Percentiles rank a stretch among this genome's conserved stretches.
These are phyloP conservation scores for Colletotrichum melonis DNA, from an alignment of 2,329 filamentous ascomycete genomes.

Conservation along the genomic window DNA sequence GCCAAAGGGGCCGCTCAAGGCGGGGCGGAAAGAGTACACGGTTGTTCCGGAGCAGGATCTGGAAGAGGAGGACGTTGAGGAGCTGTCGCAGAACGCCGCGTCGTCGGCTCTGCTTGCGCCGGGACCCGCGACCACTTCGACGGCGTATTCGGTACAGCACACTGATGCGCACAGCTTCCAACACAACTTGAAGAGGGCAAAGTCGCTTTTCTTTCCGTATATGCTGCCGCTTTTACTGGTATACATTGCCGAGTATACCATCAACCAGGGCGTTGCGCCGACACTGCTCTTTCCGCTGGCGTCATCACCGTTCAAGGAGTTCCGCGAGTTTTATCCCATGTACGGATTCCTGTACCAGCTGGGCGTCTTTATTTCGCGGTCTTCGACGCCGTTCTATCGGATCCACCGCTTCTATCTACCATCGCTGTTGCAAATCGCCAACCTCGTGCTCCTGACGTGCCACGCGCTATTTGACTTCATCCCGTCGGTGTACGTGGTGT, in stretches of 20 bases:
- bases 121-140: constrained; percentile 51
- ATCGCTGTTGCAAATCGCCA: constrained; percentile 83
- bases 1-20: constrained; percentile 73
- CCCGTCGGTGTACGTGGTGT: constrained; percentile 87
- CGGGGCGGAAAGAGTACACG: constrained; percentile 65
- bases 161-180: constrained; percentile 46
- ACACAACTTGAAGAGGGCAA: constrained; percentile 73
- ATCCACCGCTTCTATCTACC: constrained; percentile 85
- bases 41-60: constrained; percentile 57
- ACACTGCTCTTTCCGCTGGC: constrained; percentile 87
- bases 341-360: constrained; percentile 96
- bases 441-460: constrained; percentile 77
- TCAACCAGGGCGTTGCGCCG: constrained; percentile 94
- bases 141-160: constrained; percentile 51
- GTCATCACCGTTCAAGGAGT: constrained; percentile 81
- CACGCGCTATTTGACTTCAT: constrained; percentile 87
- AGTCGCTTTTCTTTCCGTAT: constrained; percentile 77
- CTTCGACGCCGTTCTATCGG: constrained; percentile 87
- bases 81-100: constrained; percentile 51
- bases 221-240: constrained; percentile 94
- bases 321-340: constrained; percentile 91
- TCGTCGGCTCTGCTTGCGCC: constrained; percentile 62
- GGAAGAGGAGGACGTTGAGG: constrained; percentile 48
- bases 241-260: constrained; percentile 96
- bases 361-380: constrained; percentile 94